These are phyloP conservation scores for Delitschia confertaspora DNA, from an alignment of 495 filamentous ascomycete genomes.

Conservation along the genomic window DNA sequence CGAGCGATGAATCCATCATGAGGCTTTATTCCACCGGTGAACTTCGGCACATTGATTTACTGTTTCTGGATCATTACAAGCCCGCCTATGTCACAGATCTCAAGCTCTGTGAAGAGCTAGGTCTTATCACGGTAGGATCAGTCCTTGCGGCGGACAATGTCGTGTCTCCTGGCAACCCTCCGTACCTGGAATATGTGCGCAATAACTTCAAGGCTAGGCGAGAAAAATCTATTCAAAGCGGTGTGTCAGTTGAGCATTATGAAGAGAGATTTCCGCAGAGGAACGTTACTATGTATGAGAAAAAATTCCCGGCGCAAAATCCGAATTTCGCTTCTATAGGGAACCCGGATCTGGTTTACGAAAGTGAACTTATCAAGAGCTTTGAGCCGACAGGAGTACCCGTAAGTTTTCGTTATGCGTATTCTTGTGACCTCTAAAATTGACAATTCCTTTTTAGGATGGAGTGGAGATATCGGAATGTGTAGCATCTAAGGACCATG, in stretches of 20 bases:
- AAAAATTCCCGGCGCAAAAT: slow-evolving; percentile 35
- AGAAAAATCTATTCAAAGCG: slow-evolving; percentile 29
- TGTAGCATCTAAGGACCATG: slow-evolving; percentile 44
- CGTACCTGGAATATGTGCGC: slow-evolving; percentile 58
- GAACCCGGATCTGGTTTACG: slow-evolving; percentile 61
- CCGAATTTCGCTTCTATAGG: slow-evolving; percentile 45
- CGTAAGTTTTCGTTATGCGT: slow-evolving; percentile 34
- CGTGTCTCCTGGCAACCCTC: slow-evolving; percentile 64
- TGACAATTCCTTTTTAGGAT: slow-evolving; percentile 44
- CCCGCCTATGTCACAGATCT: slow-evolving; percentile 60
- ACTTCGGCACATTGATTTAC: slow-evolving; percentile 52
- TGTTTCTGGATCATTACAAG: slow-evolving; percentile 72
- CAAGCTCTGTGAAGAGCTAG: slow-evolving; percentile 61
- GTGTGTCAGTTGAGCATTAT: background rate
- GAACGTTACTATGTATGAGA: slow-evolving; percentile 36
- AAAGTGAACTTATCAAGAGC: slow-evolving; percentile 56
- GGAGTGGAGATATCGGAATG: slow-evolving; percentile 65
- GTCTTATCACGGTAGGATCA: slow-evolving; percentile 50
- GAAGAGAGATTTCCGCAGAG: slow-evolving; percentile 25
- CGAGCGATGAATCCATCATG: slow-evolving; percentile 51
- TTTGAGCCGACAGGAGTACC: slow-evolving; percentile 56
- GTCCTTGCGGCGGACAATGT: slow-evolving; percentile 68
- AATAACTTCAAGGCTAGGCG: slow-evolving; percentile 45
- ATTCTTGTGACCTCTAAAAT: background rate
- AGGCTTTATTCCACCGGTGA: slow-evolving; percentile 44